Conservation (phyloP, 345 rosid genomes). For the Cardamine chenopodiifolia region DNA sequence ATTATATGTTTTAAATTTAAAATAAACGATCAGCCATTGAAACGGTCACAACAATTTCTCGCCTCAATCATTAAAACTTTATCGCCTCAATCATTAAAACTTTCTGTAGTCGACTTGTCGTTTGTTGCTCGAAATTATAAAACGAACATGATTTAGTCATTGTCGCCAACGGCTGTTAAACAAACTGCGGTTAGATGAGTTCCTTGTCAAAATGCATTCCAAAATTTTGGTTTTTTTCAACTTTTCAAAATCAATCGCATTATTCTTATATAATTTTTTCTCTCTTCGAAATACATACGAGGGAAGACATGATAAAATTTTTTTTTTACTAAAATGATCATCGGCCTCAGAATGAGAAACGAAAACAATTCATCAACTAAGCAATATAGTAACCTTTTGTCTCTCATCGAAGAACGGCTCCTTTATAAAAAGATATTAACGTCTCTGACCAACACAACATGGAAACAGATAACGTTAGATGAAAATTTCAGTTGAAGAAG, state of each 20-base stretch:
- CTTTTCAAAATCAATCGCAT: slow-evolving; percentile 7
- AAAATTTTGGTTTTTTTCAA: not conserved
- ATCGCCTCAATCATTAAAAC: no score
- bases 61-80: no score
- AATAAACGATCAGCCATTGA: not conserved
- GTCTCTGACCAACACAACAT: not conserved
- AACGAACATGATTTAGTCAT: not conserved
- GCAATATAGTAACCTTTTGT: not conserved
- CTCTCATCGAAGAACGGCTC: no score
- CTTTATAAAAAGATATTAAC: no score
- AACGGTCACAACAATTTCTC: no score
- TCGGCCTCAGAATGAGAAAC: not conserved
- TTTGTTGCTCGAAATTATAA: not conserved
- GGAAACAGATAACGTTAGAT: not conserved
- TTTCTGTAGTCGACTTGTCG: no score
- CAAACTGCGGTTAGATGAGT: no score
- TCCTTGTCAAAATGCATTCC: not conserved
- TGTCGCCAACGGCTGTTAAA: no score
- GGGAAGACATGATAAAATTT: slow-evolving; percentile 3
- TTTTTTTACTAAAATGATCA: not conserved
- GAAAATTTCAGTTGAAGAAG: not conserved
- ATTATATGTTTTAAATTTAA: no score
- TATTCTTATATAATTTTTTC: not conserved
- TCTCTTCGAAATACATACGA: not conserved
- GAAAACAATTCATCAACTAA: not conserved